Percentiles rank a stretch among this genome's conserved stretches.
These are phyloP conservation scores for Eimeria sp. DNA, from an alignment of 169 alveolate genomes.

Conservation along the genomic window DNA sequence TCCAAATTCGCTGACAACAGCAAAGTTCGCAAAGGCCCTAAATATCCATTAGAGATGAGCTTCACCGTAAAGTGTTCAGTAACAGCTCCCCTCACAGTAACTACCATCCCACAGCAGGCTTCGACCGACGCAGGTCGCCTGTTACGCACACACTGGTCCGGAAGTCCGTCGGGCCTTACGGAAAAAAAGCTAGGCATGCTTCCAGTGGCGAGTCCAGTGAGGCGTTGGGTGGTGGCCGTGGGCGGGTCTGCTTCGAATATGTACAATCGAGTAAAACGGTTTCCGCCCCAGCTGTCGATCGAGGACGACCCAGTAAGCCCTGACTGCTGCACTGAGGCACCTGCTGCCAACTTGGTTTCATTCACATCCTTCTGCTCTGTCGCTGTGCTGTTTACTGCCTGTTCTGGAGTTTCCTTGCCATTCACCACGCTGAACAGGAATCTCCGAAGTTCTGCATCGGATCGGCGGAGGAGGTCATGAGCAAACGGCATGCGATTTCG, in stretches of 20 bases:
- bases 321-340: background rate
- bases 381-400: background rate
- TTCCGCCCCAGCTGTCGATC: constrained; percentile 35
- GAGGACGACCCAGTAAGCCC: constrained; percentile 3
- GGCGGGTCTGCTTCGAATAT: constrained; percentile 89
- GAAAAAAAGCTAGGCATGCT: constrained; percentile 86
- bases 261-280: constrained; percentile 78
- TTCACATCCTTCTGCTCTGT: background rate
- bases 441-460: constrained; percentile 57
- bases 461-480: constrained; percentile 65
- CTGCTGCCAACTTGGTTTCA: background rate
- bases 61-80: background rate
- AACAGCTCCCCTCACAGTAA: background rate
- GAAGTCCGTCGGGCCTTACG: background rate
- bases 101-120: background rate
- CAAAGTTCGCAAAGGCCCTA: background rate
- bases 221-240: constrained; percentile 89
- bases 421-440: constrained; percentile 15
- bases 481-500: constrained; percentile 59
- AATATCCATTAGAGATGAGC: background rate
- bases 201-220: constrained; percentile 88
- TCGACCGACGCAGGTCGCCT: background rate
- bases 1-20: background rate
- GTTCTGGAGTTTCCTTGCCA: background rate
- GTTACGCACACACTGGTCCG: background rate